phyloP scores from a whole-genome alignment of 2,329 filamentous ascomycete species.

The Epichloe hybrida region DNA sequence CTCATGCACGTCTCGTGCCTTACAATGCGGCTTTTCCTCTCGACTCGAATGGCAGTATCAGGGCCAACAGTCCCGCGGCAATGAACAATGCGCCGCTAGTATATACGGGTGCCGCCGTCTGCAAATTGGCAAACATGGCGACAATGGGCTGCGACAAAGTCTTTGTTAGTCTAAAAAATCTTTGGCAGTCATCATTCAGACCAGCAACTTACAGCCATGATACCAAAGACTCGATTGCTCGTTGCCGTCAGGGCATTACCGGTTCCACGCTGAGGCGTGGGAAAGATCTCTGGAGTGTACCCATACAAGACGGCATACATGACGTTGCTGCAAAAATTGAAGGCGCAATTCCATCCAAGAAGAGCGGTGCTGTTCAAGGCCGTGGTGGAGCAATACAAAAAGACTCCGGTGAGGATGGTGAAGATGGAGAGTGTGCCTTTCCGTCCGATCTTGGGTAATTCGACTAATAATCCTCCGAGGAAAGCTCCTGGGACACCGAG shows the following conservation, averaged over 20 bases:
- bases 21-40: conserved; percentile 56
- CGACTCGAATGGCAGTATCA: conserved; percentile 60
- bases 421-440: conserved; percentile 57
- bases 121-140: conserved; percentile 61
- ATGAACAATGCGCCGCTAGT: conserved; percentile 64
- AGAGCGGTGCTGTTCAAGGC: conserved; percentile 49
- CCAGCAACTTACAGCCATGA: conserved; percentile 50
- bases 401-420: conserved; percentile 55
- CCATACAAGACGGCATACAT: conserved; percentile 71
- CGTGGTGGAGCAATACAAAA: conserved; percentile 58
- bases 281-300: conserved; percentile 68
- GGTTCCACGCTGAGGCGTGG: conserved; percentile 63
- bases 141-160: conserved; percentile 43
- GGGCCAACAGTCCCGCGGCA: conserved; percentile 49
- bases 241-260: conserved; percentile 65
- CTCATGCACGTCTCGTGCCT: neutral
- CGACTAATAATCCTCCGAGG: conserved; percentile 55
- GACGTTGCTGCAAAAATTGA: conserved; percentile 60
- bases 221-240: conserved; percentile 63
- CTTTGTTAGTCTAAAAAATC: neutral
- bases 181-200: neutral
- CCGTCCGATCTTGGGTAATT: conserved; percentile 54
- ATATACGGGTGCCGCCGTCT: conserved; percentile 61
- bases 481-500: conserved; percentile 60
- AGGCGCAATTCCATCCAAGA: conserved; percentile 68